These are phyloP conservation scores for Apiospora arundinis DNA, from an alignment of 2,329 filamentous ascomycete genomes.

Conservation along the genomic window DNA sequence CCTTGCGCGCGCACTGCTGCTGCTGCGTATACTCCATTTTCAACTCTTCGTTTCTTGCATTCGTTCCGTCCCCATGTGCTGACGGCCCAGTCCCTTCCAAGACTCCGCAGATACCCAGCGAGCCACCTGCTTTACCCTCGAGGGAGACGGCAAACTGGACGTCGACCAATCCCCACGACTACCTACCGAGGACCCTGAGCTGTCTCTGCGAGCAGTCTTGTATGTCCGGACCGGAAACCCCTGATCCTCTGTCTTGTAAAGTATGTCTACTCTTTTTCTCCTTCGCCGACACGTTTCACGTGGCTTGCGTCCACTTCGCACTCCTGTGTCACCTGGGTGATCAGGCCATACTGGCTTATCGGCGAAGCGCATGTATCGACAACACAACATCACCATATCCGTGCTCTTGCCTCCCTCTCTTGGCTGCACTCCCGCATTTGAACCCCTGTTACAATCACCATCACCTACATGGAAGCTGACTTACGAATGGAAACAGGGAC, in stretches of 20 bases:
- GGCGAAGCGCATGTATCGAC: background rate
- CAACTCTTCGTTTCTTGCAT: constrained; percentile 20
- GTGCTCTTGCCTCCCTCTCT: background rate
- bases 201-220: constrained; percentile 18
- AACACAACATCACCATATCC: background rate
- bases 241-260: constrained; percentile 20
- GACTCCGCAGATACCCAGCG: constrained; percentile 19
- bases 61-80: constrained; percentile 22
- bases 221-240: constrained; percentile 19
- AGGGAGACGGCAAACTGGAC: constrained; percentile 21
- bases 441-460: background rate
- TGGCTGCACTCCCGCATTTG: background rate
- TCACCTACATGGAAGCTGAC: constrained; percentile 3
- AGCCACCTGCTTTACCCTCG: background rate
- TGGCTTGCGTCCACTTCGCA: constrained; percentile 6
- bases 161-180: constrained; percentile 7
- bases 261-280: background rate
- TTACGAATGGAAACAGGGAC: background rate
- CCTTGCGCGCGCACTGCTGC: constrained; percentile 20
- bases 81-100: constrained; percentile 18
- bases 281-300: constrained; percentile 17
- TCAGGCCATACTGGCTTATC: background rate
- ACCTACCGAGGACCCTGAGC: constrained; percentile 15
- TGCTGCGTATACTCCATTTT: constrained; percentile 20
- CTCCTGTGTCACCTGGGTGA: background rate